Conservation (phyloP, 768 basidiomycete species). For the Kwoniella sp. region DNA sequence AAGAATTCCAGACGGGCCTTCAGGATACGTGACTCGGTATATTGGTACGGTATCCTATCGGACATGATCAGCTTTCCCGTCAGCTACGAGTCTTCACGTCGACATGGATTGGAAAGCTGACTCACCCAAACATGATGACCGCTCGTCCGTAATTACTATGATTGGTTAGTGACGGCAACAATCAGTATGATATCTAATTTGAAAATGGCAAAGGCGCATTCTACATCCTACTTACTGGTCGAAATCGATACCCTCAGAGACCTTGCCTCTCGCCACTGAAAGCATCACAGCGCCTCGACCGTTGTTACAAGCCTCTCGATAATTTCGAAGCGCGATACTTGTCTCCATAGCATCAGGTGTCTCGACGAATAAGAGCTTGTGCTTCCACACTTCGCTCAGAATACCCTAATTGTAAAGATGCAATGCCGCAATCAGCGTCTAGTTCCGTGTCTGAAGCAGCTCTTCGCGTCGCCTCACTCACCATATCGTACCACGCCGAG, state of each 20-base stretch:
- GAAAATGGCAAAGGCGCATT: background rate
- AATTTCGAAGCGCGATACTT: slow-evolving; percentile 95
- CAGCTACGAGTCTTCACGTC: no score
- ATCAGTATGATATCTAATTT: no score
- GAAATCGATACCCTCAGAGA: slow-evolving; percentile 99
- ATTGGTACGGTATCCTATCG: slow-evolving; percentile 87
- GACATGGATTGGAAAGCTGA: slow-evolving; percentile 22
- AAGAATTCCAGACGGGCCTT: slow-evolving; percentile 97
- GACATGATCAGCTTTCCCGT: slow-evolving; percentile 10
- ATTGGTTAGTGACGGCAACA: background rate
- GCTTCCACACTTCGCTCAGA: slow-evolving; percentile 98
- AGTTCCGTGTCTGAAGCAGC: background rate
- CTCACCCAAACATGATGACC: slow-evolving; percentile 98
- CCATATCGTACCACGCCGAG: slow-evolving; percentile 99
- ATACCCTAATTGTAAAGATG: slow-evolving; percentile 74
- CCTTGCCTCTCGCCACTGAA: slow-evolving; percentile 97
- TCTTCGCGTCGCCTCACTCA: slow-evolving; percentile 57
- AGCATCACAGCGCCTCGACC: slow-evolving; percentile 94
- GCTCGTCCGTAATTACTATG: slow-evolving; percentile 88
- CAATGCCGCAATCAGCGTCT: background rate
- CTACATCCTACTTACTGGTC: slow-evolving; percentile 66
- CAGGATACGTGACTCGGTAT: slow-evolving; percentile 95
- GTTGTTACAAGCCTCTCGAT: slow-evolving; percentile 96
- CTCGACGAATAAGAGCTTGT: slow-evolving; percentile 98
- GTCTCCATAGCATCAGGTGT: slow-evolving; percentile 99